Percentiles rank a stretch among this genome's conserved stretches.
Evolutionary conservation across 2,329 filamentous ascomycete genomes (phyloP).

Genomic region (Ambrosiella cleistominuta): DNA sequence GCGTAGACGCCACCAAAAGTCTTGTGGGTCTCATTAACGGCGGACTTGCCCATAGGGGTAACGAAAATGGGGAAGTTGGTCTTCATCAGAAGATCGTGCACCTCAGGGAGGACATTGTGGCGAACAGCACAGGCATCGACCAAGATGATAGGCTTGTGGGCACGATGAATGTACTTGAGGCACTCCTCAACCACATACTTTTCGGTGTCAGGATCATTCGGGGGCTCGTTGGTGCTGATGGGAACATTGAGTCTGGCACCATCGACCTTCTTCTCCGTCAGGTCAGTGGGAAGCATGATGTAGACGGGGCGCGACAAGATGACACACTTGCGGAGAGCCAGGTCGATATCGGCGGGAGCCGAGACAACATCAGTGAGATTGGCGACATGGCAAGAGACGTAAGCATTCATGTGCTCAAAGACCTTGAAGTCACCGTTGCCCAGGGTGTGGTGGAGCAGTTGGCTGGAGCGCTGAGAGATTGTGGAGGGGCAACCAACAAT

Average conservation of each 20-base stretch:
- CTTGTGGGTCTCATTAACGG: conserved; percentile 57
- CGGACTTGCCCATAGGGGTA: conserved; percentile 80
- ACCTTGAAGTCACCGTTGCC: conserved; percentile 68
- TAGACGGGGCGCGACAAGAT: conserved; percentile 63
- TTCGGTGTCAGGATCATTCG: conserved; percentile 54
- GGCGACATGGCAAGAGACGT: conserved; percentile 54
- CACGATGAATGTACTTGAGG: conserved; percentile 52
- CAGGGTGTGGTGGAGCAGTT: conserved; percentile 49
- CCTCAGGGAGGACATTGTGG: conserved; percentile 54
- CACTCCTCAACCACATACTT: conserved; percentile 70
- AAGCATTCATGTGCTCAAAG: conserved; percentile 59
- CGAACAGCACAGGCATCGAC: conserved; percentile 72
- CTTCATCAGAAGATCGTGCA: conserved; percentile 54
- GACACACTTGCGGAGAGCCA: conserved; percentile 58
- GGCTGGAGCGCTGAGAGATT: conserved; percentile 29
- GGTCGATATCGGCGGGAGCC: conserved; percentile 59
- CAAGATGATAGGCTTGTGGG: conserved; percentile 59
- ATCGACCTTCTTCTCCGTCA: conserved; percentile 59
- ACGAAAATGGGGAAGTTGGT: conserved; percentile 66
- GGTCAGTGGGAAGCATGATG: conserved; percentile 66
- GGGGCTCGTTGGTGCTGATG: conserved; percentile 46
- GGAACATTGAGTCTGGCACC: conserved; percentile 52
- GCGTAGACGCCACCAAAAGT: conserved; percentile 74
- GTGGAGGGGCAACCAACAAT: conserved; percentile 40
- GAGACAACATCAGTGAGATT: conserved; percentile 53